Conservation (phyloP, 108 stramenopile genomes). For the Parmales sp. region DNA sequence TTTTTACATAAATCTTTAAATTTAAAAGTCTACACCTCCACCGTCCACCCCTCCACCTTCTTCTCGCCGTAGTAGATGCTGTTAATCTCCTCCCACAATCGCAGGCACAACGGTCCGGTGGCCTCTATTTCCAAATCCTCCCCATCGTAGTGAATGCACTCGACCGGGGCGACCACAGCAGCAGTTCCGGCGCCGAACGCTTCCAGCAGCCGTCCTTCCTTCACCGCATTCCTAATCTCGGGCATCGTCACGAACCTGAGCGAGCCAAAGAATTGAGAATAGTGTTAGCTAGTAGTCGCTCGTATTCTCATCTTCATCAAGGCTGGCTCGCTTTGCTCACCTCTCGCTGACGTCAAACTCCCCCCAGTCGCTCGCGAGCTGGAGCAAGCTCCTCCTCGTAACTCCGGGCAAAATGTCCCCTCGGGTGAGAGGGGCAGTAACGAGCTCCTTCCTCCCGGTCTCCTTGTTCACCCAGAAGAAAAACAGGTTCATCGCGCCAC, state of each 20-base stretch:
- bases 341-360: slow-evolving; percentile 27
- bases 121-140: slow-evolving; percentile 60
- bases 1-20: too few relatives aligned
- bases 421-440: slow-evolving; percentile 77
- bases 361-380: slow-evolving; percentile 59
- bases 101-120: slow-evolving; percentile 63
- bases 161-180: slow-evolving; percentile 84
- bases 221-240: slow-evolving; percentile 62
- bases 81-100: slow-evolving; percentile 72
- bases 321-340: background rate
- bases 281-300: too few relatives aligned
- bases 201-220: slow-evolving; percentile 72
- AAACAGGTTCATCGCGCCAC: slow-evolving; percentile 96
- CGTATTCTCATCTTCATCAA: too few relatives aligned
- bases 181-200: slow-evolving; percentile 94
- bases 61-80: slow-evolving; percentile 78
- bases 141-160: slow-evolving; percentile 67
- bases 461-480: slow-evolving; percentile 57
- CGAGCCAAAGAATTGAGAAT: too few relatives aligned
- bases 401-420: slow-evolving; percentile 94
- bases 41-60: slow-evolving; percentile 49
- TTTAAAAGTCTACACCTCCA: too few relatives aligned
- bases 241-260: slow-evolving; percentile 64
- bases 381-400: slow-evolving; percentile 71
- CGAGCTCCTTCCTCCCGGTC: slow-evolving; percentile 54